Base-by-base conservation (phyloP, 2,329 filamentous ascomycete species). In the Pseudocercospora fuligena region DNA sequence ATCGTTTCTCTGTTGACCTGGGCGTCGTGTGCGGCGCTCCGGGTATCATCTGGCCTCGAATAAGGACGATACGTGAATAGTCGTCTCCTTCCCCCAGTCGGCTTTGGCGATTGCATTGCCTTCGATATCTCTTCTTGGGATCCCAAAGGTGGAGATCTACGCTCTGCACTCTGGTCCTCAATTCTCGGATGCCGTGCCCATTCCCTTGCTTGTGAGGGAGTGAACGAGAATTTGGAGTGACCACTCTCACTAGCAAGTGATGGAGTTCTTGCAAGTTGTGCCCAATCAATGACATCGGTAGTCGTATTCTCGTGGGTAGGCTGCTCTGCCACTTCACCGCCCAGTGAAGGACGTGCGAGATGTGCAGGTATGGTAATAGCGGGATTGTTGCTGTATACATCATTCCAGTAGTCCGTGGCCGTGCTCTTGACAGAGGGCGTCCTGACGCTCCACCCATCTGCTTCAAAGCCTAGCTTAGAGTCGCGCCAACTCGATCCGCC, bases 361-460 rank as follows among this genome's bases (percentile, higher is more conserved):
- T 27, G 19, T 51, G 47, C 47, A 23, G 19, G 47, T 9, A 25
- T 27, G 4, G 4, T 6, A 9, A 25, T 12, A 51, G 7, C n/a
- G 19, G 19, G 19, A 12, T 56, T 29, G 27, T 23, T 27, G 53
- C 27, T 56, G 53, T 56, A 56, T n/a, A 56, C 25, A 8, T 56
- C 4, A 12, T 56, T 56, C 53, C 53, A 56, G 27, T 33, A 56
- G 23, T 56, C 53, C 16, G 53, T 56, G 53, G 21, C 27, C 16
- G 27, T 56, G 53, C 53, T 56, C 27, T 56, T 33, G 16, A 56
- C 27, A 33, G 53, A 56, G 9, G 53, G 53, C 29, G 53, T 56
- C 16, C 29, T 33, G 9, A 27, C 53, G 16, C 53, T 33, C 25
- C 14, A 56, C n/a, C 53, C 9, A 12, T 51, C 23, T 16, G 47